Base-by-base conservation (phyloP, 768 basidiomycete species). In the Sarcodon aspratus region DNA sequence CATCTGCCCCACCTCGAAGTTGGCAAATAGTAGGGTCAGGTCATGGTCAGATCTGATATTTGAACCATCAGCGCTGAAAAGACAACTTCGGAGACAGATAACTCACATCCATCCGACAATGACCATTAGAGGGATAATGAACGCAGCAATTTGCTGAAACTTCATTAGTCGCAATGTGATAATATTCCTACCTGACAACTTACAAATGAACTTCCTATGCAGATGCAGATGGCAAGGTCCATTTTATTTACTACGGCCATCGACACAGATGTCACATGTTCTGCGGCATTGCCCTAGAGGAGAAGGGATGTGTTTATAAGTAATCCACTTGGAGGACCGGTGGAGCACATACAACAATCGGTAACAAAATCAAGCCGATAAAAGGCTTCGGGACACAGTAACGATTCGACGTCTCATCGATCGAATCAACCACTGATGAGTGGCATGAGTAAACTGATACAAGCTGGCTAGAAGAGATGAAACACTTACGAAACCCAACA, bases 1-100 rank as follows among this genome's bases (percentile, higher is more conserved):
- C n/a, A n/a, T n/a, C n/a, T n/a, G n/a, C n/a, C n/a, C 78, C 6
- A 92, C 95, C 79, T 93, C 88, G 59, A 92, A 91, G 63, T 90
- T 79, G 42, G 77, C 78, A 55, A 95, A 94, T 71, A 83, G 89
- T 27, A 94, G 70, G 0, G 86, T 88, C 46, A 89, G 66, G 47
- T 84, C 74, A 58, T 85, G 83, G 31, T 73, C 73, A 33, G 83
- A n/a, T n/a, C n/a, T n/a, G n/a, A n/a, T n/a, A n/a, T n/a, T n/a
- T n/a, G n/a, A n/a, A n/a, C n/a, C n/a, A n/a, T n/a, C n/a, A n/a
- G n/a, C n/a, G n/a, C n/a, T n/a, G n/a, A n/a, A n/a, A n/a, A n/a
- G n/a, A n/a, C n/a, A n/a, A n/a, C n/a, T n/a, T n/a, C n/a, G n/a
- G n/a, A n/a, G n/a, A n/a, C n/a, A n/a, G n/a, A n/a, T 54, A 7